phyloP scores from a whole-genome alignment of 2,329 filamentous ascomycete species.

The Alternaria ethzedia region DNA sequence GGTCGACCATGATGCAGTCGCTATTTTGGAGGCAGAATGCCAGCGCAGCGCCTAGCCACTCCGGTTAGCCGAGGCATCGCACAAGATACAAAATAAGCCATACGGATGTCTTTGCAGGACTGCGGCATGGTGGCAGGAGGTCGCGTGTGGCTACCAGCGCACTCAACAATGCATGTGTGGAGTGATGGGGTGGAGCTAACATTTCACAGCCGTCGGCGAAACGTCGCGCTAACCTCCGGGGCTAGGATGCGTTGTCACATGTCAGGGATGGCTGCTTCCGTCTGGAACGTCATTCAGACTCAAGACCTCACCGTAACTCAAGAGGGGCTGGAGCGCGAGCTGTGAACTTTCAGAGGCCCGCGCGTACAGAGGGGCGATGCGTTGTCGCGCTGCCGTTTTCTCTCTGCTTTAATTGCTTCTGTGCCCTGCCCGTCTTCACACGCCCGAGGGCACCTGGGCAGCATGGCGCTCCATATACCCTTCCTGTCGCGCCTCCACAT shows the following conservation, averaged over 20 bases:
- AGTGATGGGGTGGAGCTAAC: conserved; percentile 13
- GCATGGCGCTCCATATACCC: conserved; percentile 61
- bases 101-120: conserved; percentile 96
- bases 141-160: background rate
- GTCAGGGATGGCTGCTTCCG: conserved; percentile 10
- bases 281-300: conserved; percentile 13
- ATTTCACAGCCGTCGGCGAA: background rate
- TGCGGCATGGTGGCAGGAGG: conserved; percentile 71
- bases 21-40: conserved; percentile 95
- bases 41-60: conserved; percentile 77
- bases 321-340: background rate
- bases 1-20: conserved; percentile 93
- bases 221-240: conserved; percentile 16
- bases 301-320: conserved; percentile 1
- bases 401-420: conserved; percentile 4
- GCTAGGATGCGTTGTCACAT: conserved; percentile 25
- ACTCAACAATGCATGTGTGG: conserved; percentile 5
- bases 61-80: background rate
- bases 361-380: conserved; percentile 10
- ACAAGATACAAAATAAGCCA: conserved; percentile 40
- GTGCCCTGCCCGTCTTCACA: background rate
- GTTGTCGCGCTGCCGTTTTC: conserved; percentile 2
- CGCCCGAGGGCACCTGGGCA: conserved; percentile 21
- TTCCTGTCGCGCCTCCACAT: conserved; percentile 66
- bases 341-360: conserved; percentile 6